These are phyloP conservation scores for Aspergillus uvarum DNA, from an alignment of 2,329 filamentous ascomycete species.

Conservation along the genomic window DNA sequence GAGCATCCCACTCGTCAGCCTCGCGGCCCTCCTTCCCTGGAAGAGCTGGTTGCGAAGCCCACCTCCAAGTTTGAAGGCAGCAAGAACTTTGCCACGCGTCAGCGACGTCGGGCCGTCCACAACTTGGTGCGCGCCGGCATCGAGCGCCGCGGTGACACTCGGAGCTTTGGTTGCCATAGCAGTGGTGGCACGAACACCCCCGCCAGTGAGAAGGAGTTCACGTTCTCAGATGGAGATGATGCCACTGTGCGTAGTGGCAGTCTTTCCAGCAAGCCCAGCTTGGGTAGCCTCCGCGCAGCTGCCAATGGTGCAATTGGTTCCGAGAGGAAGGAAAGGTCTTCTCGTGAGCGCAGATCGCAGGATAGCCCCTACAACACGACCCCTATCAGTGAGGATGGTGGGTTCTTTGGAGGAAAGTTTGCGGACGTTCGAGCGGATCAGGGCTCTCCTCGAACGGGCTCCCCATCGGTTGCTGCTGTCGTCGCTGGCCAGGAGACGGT, in stretches of 20 bases:
- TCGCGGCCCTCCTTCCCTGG: constrained; percentile 83
- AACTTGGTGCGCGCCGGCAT: constrained; percentile 88
- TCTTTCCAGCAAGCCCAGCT: constrained; percentile 71
- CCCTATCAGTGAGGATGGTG: constrained; percentile 62
- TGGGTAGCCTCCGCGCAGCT: constrained; percentile 73
- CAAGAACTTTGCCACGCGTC: constrained; percentile 92
- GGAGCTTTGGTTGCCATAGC: constrained; percentile 64
- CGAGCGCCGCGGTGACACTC: constrained; percentile 72
- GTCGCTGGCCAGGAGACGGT: constrained; percentile 56
- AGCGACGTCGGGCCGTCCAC: constrained; percentile 86
- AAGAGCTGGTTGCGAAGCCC: constrained; percentile 85
- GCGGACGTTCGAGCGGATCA: constrained; percentile 48
- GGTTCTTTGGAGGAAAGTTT: constrained; percentile 56
- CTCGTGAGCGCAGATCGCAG: constrained; percentile 56
- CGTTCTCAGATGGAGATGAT: constrained; percentile 73
- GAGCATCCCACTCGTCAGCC: constrained; percentile 94
- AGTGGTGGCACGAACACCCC: constrained; percentile 79
- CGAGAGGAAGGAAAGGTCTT: constrained; percentile 70
- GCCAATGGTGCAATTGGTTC: constrained; percentile 85
- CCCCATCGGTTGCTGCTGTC: constrained; percentile 41
- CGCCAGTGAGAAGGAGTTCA: constrained; percentile 74
- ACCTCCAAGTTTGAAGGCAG: constrained; percentile 93
- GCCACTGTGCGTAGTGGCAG: constrained; percentile 75
- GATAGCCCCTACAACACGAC: constrained; percentile 60
- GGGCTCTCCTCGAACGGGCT: constrained; percentile 30